Evolutionary conservation across 78 protist genomes (phyloP).

Genomic region (Dictyostelium capitatum): DNA sequence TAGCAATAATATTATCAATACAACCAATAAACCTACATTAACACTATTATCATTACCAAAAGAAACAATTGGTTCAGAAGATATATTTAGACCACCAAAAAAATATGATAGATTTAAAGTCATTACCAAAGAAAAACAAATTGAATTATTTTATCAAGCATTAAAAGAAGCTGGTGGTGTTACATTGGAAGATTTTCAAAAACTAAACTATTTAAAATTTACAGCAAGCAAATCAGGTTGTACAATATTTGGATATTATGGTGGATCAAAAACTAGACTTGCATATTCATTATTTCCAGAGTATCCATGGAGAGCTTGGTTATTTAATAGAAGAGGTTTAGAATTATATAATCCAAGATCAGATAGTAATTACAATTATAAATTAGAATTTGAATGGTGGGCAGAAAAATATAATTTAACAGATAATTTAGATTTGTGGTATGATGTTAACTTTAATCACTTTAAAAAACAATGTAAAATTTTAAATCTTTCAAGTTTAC

Average conservation of each 20-base stretch:
- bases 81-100: too few relatives aligned
- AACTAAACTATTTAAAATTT: not conserved
- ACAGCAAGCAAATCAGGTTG: not conserved
- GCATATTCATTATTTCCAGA: not conserved
- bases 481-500: not conserved
- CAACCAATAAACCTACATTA: not conserved
- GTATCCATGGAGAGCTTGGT: not conserved
- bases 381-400: not conserved
- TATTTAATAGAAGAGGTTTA: not conserved
- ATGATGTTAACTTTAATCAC: accelerated
- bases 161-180: not conserved
- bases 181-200: not conserved
- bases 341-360: not conserved
- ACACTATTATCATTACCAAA: too few relatives aligned
- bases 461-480: not conserved
- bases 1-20: too few relatives aligned
- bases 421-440: not conserved
- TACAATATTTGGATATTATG: not conserved
- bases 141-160: not conserved
- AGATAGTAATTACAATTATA: not conserved
- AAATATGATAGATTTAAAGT: not conserved
- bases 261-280: not conserved
- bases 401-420: not conserved
- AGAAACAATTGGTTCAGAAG: not conserved
- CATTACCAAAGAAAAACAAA: not conserved